Evolutionary conservation across 108 stramenopile species (phyloP).

Genomic region (Skeletonema grethae): DNA sequence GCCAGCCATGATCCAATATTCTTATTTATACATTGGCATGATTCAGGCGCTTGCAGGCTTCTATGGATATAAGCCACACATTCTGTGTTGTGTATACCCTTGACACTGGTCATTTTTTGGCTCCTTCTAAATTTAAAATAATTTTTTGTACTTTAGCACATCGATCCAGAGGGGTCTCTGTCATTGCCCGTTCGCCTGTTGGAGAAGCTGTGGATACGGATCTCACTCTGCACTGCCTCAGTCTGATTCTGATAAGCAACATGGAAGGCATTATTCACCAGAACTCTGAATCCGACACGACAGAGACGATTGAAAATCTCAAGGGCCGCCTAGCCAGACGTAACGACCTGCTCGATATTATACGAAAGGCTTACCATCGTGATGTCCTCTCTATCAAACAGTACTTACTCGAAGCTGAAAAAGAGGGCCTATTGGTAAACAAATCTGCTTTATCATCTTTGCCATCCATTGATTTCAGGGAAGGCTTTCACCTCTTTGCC

Average conservation of each 20-base stretch:
- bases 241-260: too few relatives aligned
- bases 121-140: too few relatives aligned
- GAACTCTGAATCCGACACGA: neutral
- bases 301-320: neutral
- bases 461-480: conserved; percentile 52
- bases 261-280: too few relatives aligned
- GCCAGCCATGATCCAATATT: conserved; percentile 47
- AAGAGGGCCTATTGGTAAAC: conserved; percentile 1
- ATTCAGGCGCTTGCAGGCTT: conserved; percentile 61
- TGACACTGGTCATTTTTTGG: too few relatives aligned
- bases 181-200: too few relatives aligned
- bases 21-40: conserved; percentile 63
- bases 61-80: conserved; percentile 26
- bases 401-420: conserved; percentile 27
- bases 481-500: conserved; percentile 42
- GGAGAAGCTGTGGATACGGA: too few relatives aligned
- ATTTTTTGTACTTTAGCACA: too few relatives aligned
- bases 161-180: too few relatives aligned
- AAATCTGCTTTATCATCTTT: conserved; percentile 20
- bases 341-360: conserved; percentile 44
- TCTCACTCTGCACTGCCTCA: neutral
- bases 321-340: conserved; percentile 14
- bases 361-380: conserved; percentile 54
- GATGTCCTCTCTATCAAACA: conserved; percentile 51
- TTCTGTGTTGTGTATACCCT: too few relatives aligned